A percentile compares a stretch with the other conserved stretches of the same genome.
These are phyloP conservation scores for Wickerhamomyces bovis DNA, from an alignment of 805 yeast genomes.

Conservation along the genomic window DNA sequence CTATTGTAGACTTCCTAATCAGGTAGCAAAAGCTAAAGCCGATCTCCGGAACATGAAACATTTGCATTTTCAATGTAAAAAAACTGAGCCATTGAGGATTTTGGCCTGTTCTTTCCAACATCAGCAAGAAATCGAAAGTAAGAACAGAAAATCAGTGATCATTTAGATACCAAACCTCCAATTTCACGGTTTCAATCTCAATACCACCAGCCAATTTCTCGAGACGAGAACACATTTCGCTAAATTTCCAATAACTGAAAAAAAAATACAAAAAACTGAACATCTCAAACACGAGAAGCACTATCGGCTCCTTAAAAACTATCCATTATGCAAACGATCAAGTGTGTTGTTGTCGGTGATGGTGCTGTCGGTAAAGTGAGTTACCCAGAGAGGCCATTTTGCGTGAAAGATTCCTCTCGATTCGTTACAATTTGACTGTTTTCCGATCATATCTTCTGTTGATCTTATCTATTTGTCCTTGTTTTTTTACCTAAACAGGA, in stretches of 20 bases:
- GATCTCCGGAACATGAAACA: neutral
- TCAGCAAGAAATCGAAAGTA: neutral
- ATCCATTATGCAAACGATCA: slow-evolving; percentile 45
- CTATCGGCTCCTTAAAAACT: neutral
- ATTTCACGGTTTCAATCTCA: too few species aligned
- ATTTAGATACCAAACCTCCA: too few species aligned
- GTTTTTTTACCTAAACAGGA: neutral
- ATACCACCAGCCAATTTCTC: too few species aligned
- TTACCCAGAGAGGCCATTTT: slow-evolving; percentile 1
- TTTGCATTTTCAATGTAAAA: neutral
- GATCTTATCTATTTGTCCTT: neutral
- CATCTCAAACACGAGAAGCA: neutral
- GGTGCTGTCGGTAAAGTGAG: slow-evolving; percentile 94
- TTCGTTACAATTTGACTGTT: neutral
- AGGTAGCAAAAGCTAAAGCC: neutral
- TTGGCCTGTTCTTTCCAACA: neutral
- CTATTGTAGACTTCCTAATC: neutral
- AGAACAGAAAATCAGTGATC: neutral
- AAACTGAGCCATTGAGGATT: neutral
- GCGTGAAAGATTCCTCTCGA: neutral
- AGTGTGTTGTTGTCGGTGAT: slow-evolving; percentile 98
- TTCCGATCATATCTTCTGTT: neutral
- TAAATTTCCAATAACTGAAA: neutral
- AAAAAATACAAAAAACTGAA: neutral
- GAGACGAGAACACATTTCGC: neutral